A percentile compares a stretch with the other conserved stretches of the same genome.
Evolutionary conservation across 768 basidiomycete genomes (phyloP).

Genomic region (Podaxis mareebaensis): DNA sequence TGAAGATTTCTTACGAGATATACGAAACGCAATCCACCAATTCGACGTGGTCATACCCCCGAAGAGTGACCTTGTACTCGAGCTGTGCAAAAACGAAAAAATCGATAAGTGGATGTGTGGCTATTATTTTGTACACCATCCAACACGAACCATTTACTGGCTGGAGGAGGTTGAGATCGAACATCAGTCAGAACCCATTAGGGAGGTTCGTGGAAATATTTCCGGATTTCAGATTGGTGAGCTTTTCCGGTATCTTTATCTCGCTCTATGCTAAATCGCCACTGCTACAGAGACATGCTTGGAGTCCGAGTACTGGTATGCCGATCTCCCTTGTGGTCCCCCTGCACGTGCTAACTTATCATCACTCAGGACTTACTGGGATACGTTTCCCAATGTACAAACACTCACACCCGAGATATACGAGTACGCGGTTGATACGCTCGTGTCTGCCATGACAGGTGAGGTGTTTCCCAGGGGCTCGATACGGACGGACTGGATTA

Average conservation of each 20-base stretch:
- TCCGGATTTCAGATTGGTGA: not conserved
- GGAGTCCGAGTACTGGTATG: slow-evolving; percentile 12
- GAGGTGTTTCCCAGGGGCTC: not conserved
- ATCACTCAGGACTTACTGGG: slow-evolving; percentile 8
- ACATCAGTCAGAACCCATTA: not conserved
- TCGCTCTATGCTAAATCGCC: not conserved
- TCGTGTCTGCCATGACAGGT: slow-evolving; percentile 12
- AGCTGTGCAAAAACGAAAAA: not conserved
- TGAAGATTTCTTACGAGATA: not conserved
- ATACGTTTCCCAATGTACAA: slow-evolving; percentile 2
- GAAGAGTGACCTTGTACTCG: slow-evolving; percentile 9
- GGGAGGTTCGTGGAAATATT: not conserved
- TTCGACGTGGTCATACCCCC: not conserved
- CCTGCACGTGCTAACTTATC: no score
- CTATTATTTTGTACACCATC: slow-evolving; percentile 9
- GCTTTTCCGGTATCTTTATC: not conserved
- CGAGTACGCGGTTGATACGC: slow-evolving; percentile 1
- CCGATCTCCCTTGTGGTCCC: not conserved
- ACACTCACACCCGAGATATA: not conserved
- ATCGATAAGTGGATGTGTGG: not conserved
- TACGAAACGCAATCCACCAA: not conserved
- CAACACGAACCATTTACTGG: slow-evolving; percentile 5
- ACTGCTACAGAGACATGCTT: not conserved
- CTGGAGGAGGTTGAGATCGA: not conserved
- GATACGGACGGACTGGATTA: not conserved